Evolutionary conservation across 192 early-diverging fungal species (phyloP), one percentile per base, ranked within the genome.

Genomic region (Backusella tarrabulga): DNA sequence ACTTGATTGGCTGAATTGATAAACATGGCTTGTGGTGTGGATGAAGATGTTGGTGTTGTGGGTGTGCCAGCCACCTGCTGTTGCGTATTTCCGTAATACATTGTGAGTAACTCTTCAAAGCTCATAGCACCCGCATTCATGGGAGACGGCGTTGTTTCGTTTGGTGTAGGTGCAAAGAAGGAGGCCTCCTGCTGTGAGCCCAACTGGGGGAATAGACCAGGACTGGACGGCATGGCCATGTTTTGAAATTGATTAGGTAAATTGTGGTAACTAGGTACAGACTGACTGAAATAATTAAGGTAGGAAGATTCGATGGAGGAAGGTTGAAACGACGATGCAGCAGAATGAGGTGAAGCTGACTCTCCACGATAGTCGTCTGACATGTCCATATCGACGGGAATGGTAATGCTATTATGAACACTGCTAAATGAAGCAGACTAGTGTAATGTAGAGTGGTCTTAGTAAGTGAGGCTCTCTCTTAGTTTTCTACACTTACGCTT

Each of bases 21-120:
- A 29, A 63, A 63, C 56, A 63, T 63, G 56, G 56, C 56, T 63
- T 63, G 56, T 29, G 21, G 56, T 29, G 56, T 63, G 23, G 56
- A 63, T 60, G 54, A 54, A 44, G 42, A 50, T 50, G 46, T 21
- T 50, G 46, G 26, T 29, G 56, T 63, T 63, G 56, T 63, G 21
- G 56, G 56, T 63, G 56, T 63, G 14, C 56, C 56, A 12, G 56
- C 56, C 23, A 63, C 56, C 23, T 23, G 12, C 23, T 23, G 12
- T 26, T 23, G 23, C 1, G 56, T 29, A 50, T 72, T 72, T 23
- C 41, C 71, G 68, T 79, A 75, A 46, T 79, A 79, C 56, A 79
- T 38, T 35, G 54, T 54, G 11, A 79, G 60, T 14, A 79, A n/a
- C 32, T 79, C 72, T 69, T 79, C 78, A 56, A 79, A 79, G 34